Evolutionary conservation across 2,329 filamentous ascomycete species (phyloP).

Genomic region (Leptographium lundbergii): DNA sequence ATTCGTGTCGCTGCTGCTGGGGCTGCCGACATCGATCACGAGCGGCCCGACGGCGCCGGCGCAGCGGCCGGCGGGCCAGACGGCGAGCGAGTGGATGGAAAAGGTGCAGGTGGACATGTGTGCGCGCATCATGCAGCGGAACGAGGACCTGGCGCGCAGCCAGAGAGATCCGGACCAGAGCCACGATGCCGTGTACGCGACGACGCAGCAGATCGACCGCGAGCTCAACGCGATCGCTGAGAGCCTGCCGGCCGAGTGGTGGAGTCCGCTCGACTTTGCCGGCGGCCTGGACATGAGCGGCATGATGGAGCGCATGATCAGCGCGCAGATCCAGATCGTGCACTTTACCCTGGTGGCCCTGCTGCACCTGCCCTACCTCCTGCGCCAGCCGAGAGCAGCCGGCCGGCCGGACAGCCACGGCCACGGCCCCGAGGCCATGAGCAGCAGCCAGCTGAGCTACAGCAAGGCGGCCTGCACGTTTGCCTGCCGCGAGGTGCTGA

Average conservation of each 20-base stretch:
- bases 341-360: conserved; percentile 28
- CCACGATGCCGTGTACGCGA: conserved; percentile 11
- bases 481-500: conserved; percentile 28
- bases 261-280: conserved; percentile 13
- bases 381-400: not conserved
- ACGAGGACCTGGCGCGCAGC: not conserved
- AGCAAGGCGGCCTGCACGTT: conserved; percentile 25
- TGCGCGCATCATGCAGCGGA: conserved; percentile 24
- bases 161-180: not conserved
- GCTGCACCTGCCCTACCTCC: conserved; percentile 19
- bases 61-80: not conserved
- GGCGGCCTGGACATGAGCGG: not conserved
- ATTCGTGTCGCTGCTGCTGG: conserved; percentile 32
- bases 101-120: conserved; percentile 20
- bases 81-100: conserved; percentile 17
- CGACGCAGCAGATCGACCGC: conserved; percentile 22
- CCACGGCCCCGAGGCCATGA: not conserved
- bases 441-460: conserved; percentile 13
- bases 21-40: conserved; percentile 11
- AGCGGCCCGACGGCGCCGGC: not conserved
- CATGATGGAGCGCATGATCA: conserved; percentile 6
- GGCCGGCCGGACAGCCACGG: too few relatives aligned
- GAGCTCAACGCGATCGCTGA: conserved; percentile 22
- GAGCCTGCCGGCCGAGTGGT: conserved; percentile 28
- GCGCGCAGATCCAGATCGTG: conserved; percentile 20